Conservation (phyloP, 129 eudicot genomes). For the Helianthus tuberosus region DNA sequence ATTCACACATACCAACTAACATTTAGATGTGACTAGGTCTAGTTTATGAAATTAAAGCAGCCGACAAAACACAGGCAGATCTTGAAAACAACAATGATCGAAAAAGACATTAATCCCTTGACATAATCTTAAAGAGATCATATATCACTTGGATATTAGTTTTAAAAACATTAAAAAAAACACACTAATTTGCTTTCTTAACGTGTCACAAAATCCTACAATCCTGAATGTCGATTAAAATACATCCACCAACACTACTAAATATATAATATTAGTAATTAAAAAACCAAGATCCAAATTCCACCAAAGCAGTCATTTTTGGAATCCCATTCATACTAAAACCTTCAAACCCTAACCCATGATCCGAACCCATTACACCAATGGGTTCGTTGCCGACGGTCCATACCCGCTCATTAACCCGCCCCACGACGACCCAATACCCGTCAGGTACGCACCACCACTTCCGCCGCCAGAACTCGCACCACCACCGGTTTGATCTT, state of each 20-base stretch:
- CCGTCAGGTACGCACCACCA: slow-evolving; percentile 49
- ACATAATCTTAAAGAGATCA: slow-evolving; percentile 35
- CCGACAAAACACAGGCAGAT: slow-evolving; percentile 6
- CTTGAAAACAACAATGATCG: slow-evolving; percentile 6
- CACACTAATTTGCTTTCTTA: slow-evolving; percentile 56
- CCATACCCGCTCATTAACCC: slow-evolving; percentile 81
- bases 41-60: slow-evolving; percentile 2
- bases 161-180: slow-evolving; percentile 24
- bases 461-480: slow-evolving; percentile 23
- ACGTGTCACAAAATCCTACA: slow-evolving; percentile 53
- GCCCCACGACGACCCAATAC: slow-evolving; percentile 76
- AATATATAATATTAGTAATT: slow-evolving; percentile 10
- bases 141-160: slow-evolving; percentile 23
- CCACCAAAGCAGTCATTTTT: slow-evolving; percentile 48
- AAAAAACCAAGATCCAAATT: slow-evolving; percentile 28
- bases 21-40: not conserved
- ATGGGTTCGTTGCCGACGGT: slow-evolving; percentile 62
- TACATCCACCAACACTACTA: slow-evolving; percentile 38
- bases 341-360: slow-evolving; percentile 13
- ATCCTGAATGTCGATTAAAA: slow-evolving; percentile 41
- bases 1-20: not conserved
- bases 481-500: slow-evolving; percentile 50
- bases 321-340: slow-evolving; percentile 42
- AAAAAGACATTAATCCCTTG: slow-evolving; percentile 35
- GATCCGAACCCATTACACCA: slow-evolving; percentile 42